Base-by-base conservation (phyloP, 1,284 basidiomycete genomes). In the Schizophyllum amplum region DNA sequence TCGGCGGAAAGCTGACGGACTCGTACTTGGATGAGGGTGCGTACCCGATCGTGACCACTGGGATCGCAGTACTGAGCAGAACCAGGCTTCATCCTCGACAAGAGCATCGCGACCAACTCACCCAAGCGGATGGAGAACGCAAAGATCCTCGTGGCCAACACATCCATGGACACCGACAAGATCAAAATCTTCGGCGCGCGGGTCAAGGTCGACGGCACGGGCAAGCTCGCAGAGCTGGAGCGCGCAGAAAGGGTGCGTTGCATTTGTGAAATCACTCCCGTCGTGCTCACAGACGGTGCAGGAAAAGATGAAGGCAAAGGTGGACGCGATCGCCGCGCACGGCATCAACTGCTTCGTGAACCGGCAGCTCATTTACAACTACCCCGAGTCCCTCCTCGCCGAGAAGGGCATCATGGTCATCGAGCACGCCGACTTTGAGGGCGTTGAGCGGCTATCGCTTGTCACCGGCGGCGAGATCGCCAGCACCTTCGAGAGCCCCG, bases 301-400 rank as follows among this genome's bases (percentile, higher is more conserved):
- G 86, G 96, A 98, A 75, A 99, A 99, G 82, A 99, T 99, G 96
- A 98, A 97, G 77, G 87, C 85, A 61, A 99, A 99, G 76, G 95
- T 99, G 21, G 91, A 94, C 53, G 85, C 89, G 27, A 99, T 99
- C 68, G 94, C 94, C 21, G 72, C 89, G 0, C 95, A 98, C 67
- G 96, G 96, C 55, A 94, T 99, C 77, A 99, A 94, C 67, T 92
- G 89, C 72, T 99, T 99, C 71, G 94, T 99, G 65, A 99, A 99
- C 77, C 85, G 97, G 52, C 97, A 99, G 71, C 81, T 99, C 57
- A 94, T 99, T 74, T 99, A 99, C 85, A 99, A 99, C 79, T 99
- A 98, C 71, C 97, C 97, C 50, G 97, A 99, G 72, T 91, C 88
- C 1, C 78, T 99, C 0, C 81, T 99, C 20, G 82, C 96, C 9